phyloP scores from a whole-genome alignment of 768 basidiomycete species.

The Termitomyces titanicus region DNA sequence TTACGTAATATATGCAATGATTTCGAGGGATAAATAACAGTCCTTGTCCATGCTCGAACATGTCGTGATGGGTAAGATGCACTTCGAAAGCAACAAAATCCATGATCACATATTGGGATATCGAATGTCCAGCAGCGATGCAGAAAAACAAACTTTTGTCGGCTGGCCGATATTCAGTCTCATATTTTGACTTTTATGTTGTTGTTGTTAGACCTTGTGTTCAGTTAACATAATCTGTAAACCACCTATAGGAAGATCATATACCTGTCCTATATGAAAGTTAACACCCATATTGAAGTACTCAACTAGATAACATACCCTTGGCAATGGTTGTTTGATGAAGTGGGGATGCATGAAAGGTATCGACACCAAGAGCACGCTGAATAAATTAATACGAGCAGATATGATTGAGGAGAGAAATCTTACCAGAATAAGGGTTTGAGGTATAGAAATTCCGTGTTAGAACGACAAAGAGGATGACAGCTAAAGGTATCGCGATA shows the following conservation, averaged over 20 bases:
- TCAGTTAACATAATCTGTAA: background rate
- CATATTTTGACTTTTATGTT: background rate
- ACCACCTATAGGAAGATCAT: background rate
- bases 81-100: background rate
- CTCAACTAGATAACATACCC: constrained; percentile 32
- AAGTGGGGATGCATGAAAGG: constrained; percentile 83
- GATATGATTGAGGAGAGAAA: background rate
- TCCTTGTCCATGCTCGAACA: background rate
- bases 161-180: background rate
- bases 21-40: too few relatives aligned
- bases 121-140: background rate
- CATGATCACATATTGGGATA: background rate
- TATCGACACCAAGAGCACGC: constrained; percentile 89
- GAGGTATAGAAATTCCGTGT: constrained; percentile 87
- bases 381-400: constrained; percentile 21
- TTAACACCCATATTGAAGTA: background rate
- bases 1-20: constrained; percentile 7
- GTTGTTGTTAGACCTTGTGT: constrained; percentile 6
- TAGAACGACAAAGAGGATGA: constrained; percentile 81
- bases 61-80: background rate
- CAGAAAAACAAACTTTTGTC: too few relatives aligned
- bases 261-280: constrained; percentile 17
- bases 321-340: constrained; percentile 64
- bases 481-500: constrained; percentile 66
- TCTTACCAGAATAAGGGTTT: constrained; percentile 75